Evolutionary conservation across 371 early-diverging fungal genomes (phyloP).

Genomic region (Ecytonucleospora hepatopenaei): DNA sequence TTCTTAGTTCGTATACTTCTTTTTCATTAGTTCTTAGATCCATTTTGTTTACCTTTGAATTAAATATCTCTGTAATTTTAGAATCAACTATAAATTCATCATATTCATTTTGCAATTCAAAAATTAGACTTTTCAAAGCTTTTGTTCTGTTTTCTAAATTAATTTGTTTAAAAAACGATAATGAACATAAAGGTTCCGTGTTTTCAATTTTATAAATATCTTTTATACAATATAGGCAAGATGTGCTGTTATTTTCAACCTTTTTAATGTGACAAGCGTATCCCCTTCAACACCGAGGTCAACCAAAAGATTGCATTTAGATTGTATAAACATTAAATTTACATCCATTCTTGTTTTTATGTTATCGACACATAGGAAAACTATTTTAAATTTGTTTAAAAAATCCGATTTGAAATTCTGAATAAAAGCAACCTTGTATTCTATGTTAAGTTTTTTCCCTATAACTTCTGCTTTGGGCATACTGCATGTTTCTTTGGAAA

Average conservation of each 20-base stretch:
- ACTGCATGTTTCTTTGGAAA: constrained; percentile 55
- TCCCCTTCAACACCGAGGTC: constrained; percentile 45
- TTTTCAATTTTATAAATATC: constrained; percentile 25
- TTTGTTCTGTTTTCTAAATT: constrained; percentile 13
- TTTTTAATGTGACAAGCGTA: constrained; percentile 30
- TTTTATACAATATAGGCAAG: constrained; percentile 50
- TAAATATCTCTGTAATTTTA: constrained; percentile 28
- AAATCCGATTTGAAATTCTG: not conserved
- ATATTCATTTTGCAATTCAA: not conserved
- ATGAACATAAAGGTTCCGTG: constrained; percentile 6
- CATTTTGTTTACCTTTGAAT: constrained; percentile 3
- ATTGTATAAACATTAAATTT: constrained; percentile 35
- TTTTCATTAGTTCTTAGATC: constrained; percentile 19
- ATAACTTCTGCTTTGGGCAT: constrained; percentile 29
- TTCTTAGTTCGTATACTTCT: constrained; percentile 19
- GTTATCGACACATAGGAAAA: constrained; percentile 43
- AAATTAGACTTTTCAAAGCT: constrained; percentile 16
- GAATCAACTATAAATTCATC: not conserved
- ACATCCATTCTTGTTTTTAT: constrained; percentile 40
- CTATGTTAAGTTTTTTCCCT: not conserved
- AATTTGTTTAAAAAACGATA: constrained; percentile 9
- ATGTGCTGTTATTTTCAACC: constrained; percentile 13
- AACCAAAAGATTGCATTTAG: constrained; percentile 24
- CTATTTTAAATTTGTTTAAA: constrained; percentile 29
- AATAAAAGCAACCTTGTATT: constrained; percentile 16